A percentile compares a stretch with the other conserved stretches of the same genome.
These are phyloP conservation scores for Camelina sativa DNA, from an alignment of 345 rosid genomes.

Conservation along the genomic window DNA sequence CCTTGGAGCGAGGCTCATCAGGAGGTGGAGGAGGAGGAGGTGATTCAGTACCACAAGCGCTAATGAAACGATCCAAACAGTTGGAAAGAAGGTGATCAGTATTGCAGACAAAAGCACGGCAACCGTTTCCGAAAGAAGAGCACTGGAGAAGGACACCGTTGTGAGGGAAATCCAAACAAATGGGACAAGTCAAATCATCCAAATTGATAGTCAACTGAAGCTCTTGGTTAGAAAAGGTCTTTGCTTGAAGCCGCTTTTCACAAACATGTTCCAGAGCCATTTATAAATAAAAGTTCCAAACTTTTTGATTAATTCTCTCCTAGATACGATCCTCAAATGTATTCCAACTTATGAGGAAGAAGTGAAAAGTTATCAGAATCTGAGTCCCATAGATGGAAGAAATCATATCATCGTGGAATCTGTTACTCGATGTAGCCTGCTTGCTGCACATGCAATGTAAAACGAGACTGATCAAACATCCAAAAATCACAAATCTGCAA, in stretches of 20 bases:
- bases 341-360: slow-evolving; percentile 11
- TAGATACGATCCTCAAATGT: slow-evolving; percentile 29
- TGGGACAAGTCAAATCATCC: slow-evolving; percentile 88
- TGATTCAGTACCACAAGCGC: slow-evolving; percentile 66
- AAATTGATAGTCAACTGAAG: slow-evolving; percentile 58
- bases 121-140: slow-evolving; percentile 79
- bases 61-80: slow-evolving; percentile 85
- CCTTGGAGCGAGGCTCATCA: slow-evolving; percentile 45
- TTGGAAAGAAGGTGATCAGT: slow-evolving; percentile 91
- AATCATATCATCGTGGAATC: neutral
- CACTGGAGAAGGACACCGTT: slow-evolving; percentile 87
- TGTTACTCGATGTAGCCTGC: slow-evolving; percentile 23
- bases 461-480: too few relatives aligned
- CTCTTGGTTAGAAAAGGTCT: slow-evolving; percentile 48
- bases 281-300: slow-evolving; percentile 19
- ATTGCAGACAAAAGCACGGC: slow-evolving; percentile 85
- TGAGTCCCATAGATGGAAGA: too few relatives aligned
- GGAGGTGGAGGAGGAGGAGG: slow-evolving; percentile 49
- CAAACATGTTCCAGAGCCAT: slow-evolving; percentile 56
- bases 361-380: too few relatives aligned
- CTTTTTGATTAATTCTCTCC: neutral
- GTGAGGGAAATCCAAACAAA: slow-evolving; percentile 93
- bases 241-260: slow-evolving; percentile 43
- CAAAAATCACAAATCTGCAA: neutral
- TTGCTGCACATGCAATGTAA: slow-evolving; percentile 28